Evolutionary conservation across 106 monocot genomes (phyloP), one percentile per base, ranked within the genome.

Genomic region (Allium sativum): DNA sequence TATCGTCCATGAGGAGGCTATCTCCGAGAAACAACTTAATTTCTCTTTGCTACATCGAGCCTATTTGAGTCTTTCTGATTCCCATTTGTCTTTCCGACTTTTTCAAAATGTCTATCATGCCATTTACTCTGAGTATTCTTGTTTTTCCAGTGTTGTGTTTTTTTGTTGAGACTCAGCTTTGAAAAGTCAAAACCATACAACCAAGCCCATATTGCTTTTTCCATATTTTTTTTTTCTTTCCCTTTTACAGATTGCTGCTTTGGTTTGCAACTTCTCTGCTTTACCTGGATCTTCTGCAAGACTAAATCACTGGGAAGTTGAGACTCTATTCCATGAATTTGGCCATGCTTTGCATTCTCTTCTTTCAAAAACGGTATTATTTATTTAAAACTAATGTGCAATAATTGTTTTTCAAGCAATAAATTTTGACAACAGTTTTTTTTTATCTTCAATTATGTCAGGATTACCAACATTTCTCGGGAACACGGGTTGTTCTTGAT

Each of bases 261-360:
- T 93, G 50, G 87, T 90, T 12, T 96, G 95, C 70, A 90, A 96
- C 54, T 96, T 96, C 64, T 59, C 84, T 48, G 65, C 55, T 67
- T 76, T 78, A 42, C 61, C 50, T 61, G 79, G 73, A 75, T 90
- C 72, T 21, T 67, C 72, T 44, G 64, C 87, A 72, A 69, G 70
- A 67, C 95, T 96, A 21, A 79, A 84, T 60, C 90, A 96, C 66
- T 79, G 74, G 69, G 90, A 96, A 75, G 73, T 96, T 19, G 95
- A 96, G 74, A 87, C 87, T 40, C 90, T 96, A 48, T 96, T 96
- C 68, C 95, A 96, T 82, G 95, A 96, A 57, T 96, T 96, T 80
- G 95, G 95, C 10, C 95, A 96, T 80, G 95, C 95, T 72, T 77
- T 96, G 72, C 95, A 96, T 78, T 96, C 95, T 42, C 86, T 96